Evolutionary conservation across 306 rosid species (phyloP), one percentile per base, ranked within the genome.

Genomic region (Sesbania bispinosa): DNA sequence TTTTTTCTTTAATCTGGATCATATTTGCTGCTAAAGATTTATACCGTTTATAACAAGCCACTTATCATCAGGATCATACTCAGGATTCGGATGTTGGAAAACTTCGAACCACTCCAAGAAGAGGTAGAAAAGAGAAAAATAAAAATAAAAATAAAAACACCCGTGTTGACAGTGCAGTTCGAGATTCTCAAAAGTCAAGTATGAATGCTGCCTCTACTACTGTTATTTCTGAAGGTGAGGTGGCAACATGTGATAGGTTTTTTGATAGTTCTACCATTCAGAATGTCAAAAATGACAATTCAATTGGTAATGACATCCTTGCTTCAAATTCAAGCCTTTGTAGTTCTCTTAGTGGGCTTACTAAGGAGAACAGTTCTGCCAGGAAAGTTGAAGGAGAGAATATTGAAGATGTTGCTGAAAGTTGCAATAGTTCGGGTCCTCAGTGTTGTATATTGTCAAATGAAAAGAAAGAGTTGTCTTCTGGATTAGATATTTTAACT

Each of bases 11-110:
- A 61, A 66, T 67, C 67, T 73, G 64, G 54, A 43, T 65, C 67
- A 61, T 69, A 29, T 75, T 71, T 88, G 69, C 66, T 76, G 75
- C 73, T 73, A 36, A 67, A 64, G 73, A 61, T 86, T 78, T 73
- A 75, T 76, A 66, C 83, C 53, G 75, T 83, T 82, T 79, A 67
- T 88, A 77, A 93, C 84, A 71, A 65, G 69, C 65, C 62, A 77
- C 83, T 69, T 88, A 73, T 77, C 77, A 73, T 62, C 97, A 93
- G 97, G 97, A 83, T 69, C 82, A 59, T 73, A 78, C 60, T 61
- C 79, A n/a, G 69, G 72, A 70, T 77, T 71, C 20, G 69, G 71
- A 62, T 52, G 65, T 54, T 70, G 86, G 85, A 62, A 86, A 88
- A 83, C 71, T 62, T 83, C 89, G 79, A 71, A 80, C 84, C 47